Conservation (phyloP, 2,329 filamentous ascomycete species). For the Aureobasidium lini region DNA sequence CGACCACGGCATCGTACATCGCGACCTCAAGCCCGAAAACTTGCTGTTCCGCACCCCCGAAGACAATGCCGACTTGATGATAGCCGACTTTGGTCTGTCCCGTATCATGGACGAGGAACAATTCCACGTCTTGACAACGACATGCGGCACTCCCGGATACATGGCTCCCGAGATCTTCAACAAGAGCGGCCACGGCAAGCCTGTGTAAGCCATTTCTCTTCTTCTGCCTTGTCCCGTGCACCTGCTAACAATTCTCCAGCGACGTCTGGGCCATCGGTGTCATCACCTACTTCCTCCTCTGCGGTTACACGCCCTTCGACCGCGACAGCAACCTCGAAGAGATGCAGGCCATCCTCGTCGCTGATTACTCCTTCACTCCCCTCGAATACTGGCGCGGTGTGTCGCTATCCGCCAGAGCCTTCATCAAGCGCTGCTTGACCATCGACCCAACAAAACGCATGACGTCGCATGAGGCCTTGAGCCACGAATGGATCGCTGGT, state of each 20-base stretch:
- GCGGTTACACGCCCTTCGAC: slow-evolving; percentile 97
- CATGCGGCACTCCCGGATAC: slow-evolving; percentile 94
- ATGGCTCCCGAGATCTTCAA: slow-evolving; percentile 99
- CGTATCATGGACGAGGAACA: slow-evolving; percentile 99
- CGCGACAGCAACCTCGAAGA: slow-evolving; percentile 96
- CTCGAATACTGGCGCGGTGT: slow-evolving; percentile 96
- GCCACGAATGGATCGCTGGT: slow-evolving; percentile 57
- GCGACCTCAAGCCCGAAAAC: slow-evolving; percentile 96
- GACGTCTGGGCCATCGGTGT: slow-evolving; percentile 98
- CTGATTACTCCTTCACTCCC: slow-evolving; percentile 92
- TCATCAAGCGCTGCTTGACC: slow-evolving; percentile 86
- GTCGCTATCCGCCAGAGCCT: slow-evolving; percentile 73
- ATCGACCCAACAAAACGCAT: slow-evolving; percentile 81
- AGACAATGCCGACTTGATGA: slow-evolving; percentile 92
- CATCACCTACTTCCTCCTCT: slow-evolving; percentile 96
- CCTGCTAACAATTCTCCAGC: slow-evolving; percentile 30
- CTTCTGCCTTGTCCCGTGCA: too few species aligned
- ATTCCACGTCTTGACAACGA: slow-evolving; percentile 95
- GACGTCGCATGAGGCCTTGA: slow-evolving; percentile 73
- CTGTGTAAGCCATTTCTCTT: slow-evolving; percentile 52
- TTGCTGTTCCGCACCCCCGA: slow-evolving; percentile 93
- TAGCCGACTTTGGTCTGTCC: slow-evolving; percentile 92
- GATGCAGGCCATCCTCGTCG: slow-evolving; percentile 96
- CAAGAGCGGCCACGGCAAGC: slow-evolving; percentile 95
- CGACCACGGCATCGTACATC: slow-evolving; percentile 96